Evolutionary conservation across 1,139 yeast genomes (phyloP).

Genomic region (Yamadazyma triangularis): DNA sequence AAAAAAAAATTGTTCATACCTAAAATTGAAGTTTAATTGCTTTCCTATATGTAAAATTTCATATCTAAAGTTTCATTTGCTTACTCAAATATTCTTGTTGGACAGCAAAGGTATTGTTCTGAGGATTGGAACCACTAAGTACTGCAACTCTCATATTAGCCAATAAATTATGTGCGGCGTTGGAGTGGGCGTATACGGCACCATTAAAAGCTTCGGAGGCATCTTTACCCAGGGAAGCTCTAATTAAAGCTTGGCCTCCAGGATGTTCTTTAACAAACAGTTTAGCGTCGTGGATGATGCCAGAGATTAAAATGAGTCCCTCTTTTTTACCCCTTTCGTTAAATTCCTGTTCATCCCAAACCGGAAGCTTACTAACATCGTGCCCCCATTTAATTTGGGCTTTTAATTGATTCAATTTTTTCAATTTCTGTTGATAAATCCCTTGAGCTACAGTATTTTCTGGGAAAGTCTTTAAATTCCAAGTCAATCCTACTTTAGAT

Average conservation of each 20-base stretch:
- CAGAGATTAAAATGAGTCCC: conserved; percentile 76
- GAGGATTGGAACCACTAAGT: conserved; percentile 60
- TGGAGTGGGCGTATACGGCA: conserved; percentile 94
- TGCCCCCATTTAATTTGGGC: conserved; percentile 88
- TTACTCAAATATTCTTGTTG: conserved; percentile 50
- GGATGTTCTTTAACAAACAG: conserved; percentile 89
- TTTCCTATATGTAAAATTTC: too few relatives aligned
- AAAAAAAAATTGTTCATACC: too few relatives aligned
- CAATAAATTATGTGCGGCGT: conserved; percentile 94
- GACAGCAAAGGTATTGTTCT: conserved; percentile 46
- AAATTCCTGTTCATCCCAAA: conserved; percentile 86
- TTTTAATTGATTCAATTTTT: conserved; percentile 84
- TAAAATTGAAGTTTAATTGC: too few relatives aligned
- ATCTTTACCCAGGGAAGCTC: conserved; percentile 89
- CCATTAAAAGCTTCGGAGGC: conserved; percentile 98
- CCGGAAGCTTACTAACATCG: conserved; percentile 77
- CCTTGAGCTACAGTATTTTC: conserved; percentile 97
- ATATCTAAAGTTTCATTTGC: too few relatives aligned
- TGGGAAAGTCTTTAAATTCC: conserved; percentile 87
- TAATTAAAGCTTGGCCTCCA: conserved; percentile 88
- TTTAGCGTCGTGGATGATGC: conserved; percentile 91
- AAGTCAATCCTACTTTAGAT: conserved; percentile 81
- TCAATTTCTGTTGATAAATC: conserved; percentile 90
- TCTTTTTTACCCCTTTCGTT: conserved; percentile 55
- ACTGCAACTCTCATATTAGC: conserved; percentile 97